Evolutionary conservation across 163 green algal species (phyloP), one percentile per base, ranked within the genome.

Genomic region (Dunaliella salina): DNA sequence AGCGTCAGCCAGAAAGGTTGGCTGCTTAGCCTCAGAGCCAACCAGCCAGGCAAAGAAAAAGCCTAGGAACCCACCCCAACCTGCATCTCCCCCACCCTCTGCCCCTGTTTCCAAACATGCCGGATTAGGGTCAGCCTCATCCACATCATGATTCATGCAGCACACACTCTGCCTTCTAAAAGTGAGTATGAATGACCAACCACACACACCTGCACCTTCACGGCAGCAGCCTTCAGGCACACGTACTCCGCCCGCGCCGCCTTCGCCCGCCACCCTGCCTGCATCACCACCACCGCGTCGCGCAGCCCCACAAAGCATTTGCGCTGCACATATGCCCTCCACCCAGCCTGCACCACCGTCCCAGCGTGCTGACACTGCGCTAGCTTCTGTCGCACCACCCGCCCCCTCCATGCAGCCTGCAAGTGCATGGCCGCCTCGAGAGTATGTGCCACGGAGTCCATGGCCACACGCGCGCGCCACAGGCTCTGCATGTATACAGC

Each of bases 401-500:
- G 33, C 32, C 79, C 79, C 34, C 79, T 35, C 79, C 79, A 82
- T 24, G 79, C 33, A 30, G 79, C 79, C 33, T 82, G 79, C 20
- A 82, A 30, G 3, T 24, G 32, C n/a, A 33, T 82, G 20, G 33
- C 79, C 30, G 26, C 79, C 20, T 45, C 12, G 5, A 30, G 0
- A 25, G 25, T 11, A 30, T 82, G 24, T 30, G 59, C 71, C 35
- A 32, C 35, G 32, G 59, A 29, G 33, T 30, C 24, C 33, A 80
- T 67, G 11, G 63, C 86, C 72, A 34, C 22, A 46, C 69, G 78
- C 30, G 86, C 85, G 0, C 88, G 82, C 88, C 88, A 92, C 26
- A 67, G 83, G 25, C 89, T 82, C 82, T 93, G 89, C 32, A 94
- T 91, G 33, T 18, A 45, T 3, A 85, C 89, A 26, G 90, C 91